Base-by-base conservation (phyloP, 1,139 yeast species). In the Protomyces arabidopsidicola region DNA sequence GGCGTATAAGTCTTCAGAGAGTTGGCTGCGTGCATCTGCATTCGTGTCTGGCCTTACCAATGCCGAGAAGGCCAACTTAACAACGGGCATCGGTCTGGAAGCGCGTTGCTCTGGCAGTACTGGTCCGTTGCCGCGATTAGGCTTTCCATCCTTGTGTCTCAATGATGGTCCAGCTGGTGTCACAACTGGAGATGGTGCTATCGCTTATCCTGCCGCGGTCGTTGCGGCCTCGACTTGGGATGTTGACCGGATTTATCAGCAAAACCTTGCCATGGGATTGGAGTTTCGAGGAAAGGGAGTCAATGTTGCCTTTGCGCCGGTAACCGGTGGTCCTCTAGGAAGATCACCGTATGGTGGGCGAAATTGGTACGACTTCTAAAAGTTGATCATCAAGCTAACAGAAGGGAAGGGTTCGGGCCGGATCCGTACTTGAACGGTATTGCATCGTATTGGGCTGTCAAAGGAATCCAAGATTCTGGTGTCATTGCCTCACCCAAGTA, bases 341-440 rank as follows among this genome's bases (percentile, higher is more conserved):
- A 77, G 88, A 68, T 79, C 81, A 35, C 88, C 88, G 4, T 73
- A 82, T 42, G 87, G 87, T 31, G 88, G 88, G n/a, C 75, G 88
- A 65, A 82, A 83, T 0, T 84, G 84, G 70, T 54, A 2, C n/a
- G n/a, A n/a, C n/a, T n/a, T n/a, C n/a, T n/a, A n/a, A n/a, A n/a
- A n/a, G n/a, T n/a, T n/a, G n/a, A 4, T 22, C 6, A 5, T 12
- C 31, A 1, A 18, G 3, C 34, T 24, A 3, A 22, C 20, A 1
- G 1, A 16, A 54, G 58, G 58, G 88, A 84, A 72, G 79, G 84
- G 45, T 84, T 81, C 72, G 76, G 84, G n/a, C 88, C 84, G 73
- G 88, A 84, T 71, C 87, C 87, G 3, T 76, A 78, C 42, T 75
- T 84, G 53, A 77, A 84, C n/a, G 88, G 88, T 54, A 72, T 76